These are phyloP conservation scores for Orbilia blumenaviensis DNA, from an alignment of 2,329 filamentous ascomycete species.

Conservation along the genomic window DNA sequence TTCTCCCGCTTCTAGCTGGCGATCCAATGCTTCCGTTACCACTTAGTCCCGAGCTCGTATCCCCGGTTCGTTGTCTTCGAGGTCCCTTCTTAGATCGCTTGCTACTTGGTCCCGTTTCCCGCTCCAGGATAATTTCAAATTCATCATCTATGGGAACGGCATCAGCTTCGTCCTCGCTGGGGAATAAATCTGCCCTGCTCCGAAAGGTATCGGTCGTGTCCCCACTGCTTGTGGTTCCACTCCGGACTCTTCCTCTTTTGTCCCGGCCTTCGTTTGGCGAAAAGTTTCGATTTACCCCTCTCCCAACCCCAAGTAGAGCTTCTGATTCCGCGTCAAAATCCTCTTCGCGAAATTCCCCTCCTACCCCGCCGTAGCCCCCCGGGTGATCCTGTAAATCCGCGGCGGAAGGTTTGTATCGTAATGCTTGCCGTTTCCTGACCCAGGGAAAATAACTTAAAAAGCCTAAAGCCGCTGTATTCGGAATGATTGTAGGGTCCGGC, in stretches of 20 bases:
- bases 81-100: conserved; percentile 61
- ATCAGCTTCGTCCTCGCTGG: conserved; percentile 74
- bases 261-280: conserved; percentile 10
- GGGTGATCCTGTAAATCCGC: conserved; percentile 74
- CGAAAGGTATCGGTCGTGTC: conserved; percentile 71
- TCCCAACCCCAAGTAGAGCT: conserved; percentile 67
- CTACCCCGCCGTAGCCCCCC: conserved; percentile 59
- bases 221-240: conserved; percentile 68
- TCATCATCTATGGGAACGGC: conserved; percentile 74
- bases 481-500: conserved; percentile 70
- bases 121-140: conserved; percentile 70
- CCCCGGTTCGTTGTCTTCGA: conserved; percentile 64
- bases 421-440: conserved; percentile 68
- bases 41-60: conserved; percentile 62
- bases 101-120: conserved; percentile 66
- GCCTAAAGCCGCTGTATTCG: conserved; percentile 69
- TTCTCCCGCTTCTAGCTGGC: conserved; percentile 35
- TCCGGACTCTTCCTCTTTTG: conserved; percentile 63
- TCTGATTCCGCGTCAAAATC: conserved; percentile 63
- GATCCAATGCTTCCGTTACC: conserved; percentile 53
- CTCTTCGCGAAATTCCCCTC: conserved; percentile 58
- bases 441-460: conserved; percentile 72
- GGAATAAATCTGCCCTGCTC: conserved; percentile 73
- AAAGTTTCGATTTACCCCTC: conserved; percentile 10
- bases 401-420: conserved; percentile 72